phyloP scores from a whole-genome alignment of 148 eudicot species.

The Amaranthus palmeri region DNA sequence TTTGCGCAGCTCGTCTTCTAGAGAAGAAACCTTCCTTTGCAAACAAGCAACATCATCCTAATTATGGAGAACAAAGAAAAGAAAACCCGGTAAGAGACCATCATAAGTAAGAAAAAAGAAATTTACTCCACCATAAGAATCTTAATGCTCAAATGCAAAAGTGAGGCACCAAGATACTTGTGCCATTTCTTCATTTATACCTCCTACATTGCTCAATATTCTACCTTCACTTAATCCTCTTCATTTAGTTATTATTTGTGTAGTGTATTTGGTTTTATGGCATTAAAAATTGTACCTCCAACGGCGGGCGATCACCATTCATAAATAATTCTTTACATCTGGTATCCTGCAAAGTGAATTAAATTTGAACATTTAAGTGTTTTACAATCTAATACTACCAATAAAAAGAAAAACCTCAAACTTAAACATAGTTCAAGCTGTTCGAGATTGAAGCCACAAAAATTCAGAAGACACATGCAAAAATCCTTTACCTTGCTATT shows the following conservation, averaged over 20 bases:
- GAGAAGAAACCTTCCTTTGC: conserved; percentile 54
- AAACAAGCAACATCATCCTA: conserved; percentile 57
- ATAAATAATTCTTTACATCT: conserved; percentile 43
- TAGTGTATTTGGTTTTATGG: neutral
- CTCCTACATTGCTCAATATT: neutral
- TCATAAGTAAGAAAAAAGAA: neutral
- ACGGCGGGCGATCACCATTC: conserved; percentile 35
- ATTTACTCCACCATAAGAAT: neutral
- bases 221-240: neutral
- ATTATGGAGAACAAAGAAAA: conserved; percentile 16
- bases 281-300: conserved; percentile 44
- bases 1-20: conserved; percentile 69
- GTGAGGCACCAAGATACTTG: neutral
- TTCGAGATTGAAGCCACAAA: neutral
- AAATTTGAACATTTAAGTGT: neutral
- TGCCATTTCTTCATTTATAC: neutral
- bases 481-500: conserved; percentile 47
- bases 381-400: neutral
- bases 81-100: neutral
- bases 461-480: neutral
- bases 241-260: neutral
- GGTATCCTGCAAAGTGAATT: conserved; percentile 48
- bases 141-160: neutral
- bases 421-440: neutral
- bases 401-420: neutral